Conservation (phyloP, 2,329 filamentous ascomycete species). For the Fusarium keratoplasticum region DNA sequence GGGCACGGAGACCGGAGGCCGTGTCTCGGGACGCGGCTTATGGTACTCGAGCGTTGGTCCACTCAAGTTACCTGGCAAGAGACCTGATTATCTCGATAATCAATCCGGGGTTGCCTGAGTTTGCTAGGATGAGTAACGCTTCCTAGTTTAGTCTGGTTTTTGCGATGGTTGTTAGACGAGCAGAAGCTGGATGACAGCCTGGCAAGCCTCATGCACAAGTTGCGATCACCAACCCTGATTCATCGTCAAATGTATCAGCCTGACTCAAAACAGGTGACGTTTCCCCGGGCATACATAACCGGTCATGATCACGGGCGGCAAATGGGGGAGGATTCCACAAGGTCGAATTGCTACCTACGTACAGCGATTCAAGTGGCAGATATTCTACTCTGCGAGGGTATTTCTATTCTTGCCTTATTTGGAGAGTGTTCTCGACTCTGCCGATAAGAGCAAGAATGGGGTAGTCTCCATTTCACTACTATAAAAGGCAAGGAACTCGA, state of each 20-base stretch:
- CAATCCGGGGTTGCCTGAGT: neutral
- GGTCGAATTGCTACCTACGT: neutral
- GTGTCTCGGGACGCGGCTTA: neutral
- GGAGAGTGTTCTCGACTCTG: neutral
- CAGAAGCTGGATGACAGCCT: neutral
- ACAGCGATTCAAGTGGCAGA: neutral
- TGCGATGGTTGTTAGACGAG: neutral
- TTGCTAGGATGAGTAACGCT: neutral
- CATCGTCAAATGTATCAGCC: neutral
- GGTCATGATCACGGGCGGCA: neutral
- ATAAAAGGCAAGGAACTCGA: neutral
- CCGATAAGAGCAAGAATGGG: neutral
- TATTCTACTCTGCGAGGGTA: neutral
- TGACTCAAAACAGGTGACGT: neutral
- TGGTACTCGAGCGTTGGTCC: neutral
- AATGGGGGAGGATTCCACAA: neutral
- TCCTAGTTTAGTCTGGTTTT: neutral
- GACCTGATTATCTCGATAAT: slow-evolving; percentile 27
- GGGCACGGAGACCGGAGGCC: neutral
- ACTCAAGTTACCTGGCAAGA: neutral
- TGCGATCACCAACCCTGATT: neutral
- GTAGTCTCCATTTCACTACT: neutral
- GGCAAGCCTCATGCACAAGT: slow-evolving; percentile 1
- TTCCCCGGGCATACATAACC: neutral
- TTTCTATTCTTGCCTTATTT: neutral